Conservation (phyloP, 192 early-diverging fungal genomes). For the Coemansia reversa region DNA sequence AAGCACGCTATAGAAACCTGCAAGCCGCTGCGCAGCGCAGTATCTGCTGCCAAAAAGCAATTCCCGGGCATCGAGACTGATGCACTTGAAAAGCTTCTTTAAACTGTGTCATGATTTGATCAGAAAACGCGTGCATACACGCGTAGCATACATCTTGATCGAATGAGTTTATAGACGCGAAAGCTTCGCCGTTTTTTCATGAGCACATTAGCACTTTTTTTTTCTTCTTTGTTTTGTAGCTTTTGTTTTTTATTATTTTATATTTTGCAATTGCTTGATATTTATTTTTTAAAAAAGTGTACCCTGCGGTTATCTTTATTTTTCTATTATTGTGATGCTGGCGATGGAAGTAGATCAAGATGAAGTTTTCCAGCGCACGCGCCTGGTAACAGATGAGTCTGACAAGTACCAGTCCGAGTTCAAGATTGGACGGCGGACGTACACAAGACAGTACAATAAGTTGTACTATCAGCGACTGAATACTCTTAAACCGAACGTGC, state of each 20-base stretch:
- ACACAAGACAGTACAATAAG: conserved; percentile 81
- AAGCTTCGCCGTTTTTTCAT: too few relatives aligned
- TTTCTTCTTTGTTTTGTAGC: too few relatives aligned
- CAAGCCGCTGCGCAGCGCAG: conserved; percentile 2
- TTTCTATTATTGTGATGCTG: conserved; percentile 4
- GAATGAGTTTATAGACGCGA: too few relatives aligned
- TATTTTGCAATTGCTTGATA: background rate
- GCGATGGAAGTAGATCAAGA: conserved; percentile 5
- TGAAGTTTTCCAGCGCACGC: background rate
- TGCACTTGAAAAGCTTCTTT: conserved; percentile 12
- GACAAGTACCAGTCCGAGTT: conserved; percentile 14
- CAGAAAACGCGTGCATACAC: background rate
- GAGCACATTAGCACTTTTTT: background rate
- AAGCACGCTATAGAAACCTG: conserved; percentile 11
- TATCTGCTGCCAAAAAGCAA: conserved; percentile 7
- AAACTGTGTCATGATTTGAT: background rate
- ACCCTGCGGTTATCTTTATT: background rate
- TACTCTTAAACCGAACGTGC: conserved; percentile 61
- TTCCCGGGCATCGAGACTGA: conserved; percentile 14
- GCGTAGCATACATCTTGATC: too few relatives aligned
- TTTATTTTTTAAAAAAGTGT: too few relatives aligned
- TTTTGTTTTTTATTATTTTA: background rate
- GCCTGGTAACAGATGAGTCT: background rate
- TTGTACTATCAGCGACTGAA: conserved; percentile 79
- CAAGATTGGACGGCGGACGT: conserved; percentile 58